These are phyloP conservation scores for Ophiorrhiza pumila DNA, from an alignment of 257 asterid species.

Conservation along the genomic window DNA sequence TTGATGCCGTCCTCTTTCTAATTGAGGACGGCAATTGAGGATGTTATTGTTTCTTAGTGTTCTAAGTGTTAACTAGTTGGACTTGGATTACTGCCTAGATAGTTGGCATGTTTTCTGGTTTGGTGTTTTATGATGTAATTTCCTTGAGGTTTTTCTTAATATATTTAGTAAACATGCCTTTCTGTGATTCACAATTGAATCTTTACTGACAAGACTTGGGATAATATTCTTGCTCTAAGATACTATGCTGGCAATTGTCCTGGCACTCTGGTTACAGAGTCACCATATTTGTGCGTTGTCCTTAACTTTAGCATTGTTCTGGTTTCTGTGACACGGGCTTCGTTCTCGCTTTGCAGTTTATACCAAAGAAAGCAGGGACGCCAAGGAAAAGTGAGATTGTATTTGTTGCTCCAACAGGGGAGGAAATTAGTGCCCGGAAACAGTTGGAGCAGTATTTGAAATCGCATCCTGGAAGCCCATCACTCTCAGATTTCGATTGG, in stretches of 20 bases:
- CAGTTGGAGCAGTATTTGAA: conserved; percentile 79
- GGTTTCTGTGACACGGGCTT: not conserved
- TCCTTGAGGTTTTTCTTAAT: not conserved
- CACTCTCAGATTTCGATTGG: conserved; percentile 84
- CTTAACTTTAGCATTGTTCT: not conserved
- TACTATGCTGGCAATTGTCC: not conserved
- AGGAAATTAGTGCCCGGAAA: conserved; percentile 63
- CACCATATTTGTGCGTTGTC: too few species aligned
- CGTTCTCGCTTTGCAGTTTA: conserved; percentile 41
- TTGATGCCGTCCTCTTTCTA: too few species aligned
- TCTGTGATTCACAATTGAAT: not conserved
- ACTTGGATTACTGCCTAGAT: too few species aligned
- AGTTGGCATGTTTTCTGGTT: not conserved
- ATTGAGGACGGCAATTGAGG: too few species aligned
- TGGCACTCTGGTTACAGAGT: not conserved
- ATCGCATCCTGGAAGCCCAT: conserved; percentile 65
- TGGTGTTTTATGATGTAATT: not conserved
- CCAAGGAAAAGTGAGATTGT: conserved; percentile 70
- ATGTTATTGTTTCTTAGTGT: too few species aligned
- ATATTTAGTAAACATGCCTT: not conserved
- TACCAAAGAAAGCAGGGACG: conserved; percentile 59
- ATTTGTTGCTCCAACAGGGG: conserved; percentile 82
- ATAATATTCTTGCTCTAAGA: not conserved
- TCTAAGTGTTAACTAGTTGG: too few species aligned
- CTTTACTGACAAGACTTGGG: not conserved